These are phyloP conservation scores for Termitomyces sp. DNA, from an alignment of 768 basidiomycete genomes.

Conservation along the genomic window DNA sequence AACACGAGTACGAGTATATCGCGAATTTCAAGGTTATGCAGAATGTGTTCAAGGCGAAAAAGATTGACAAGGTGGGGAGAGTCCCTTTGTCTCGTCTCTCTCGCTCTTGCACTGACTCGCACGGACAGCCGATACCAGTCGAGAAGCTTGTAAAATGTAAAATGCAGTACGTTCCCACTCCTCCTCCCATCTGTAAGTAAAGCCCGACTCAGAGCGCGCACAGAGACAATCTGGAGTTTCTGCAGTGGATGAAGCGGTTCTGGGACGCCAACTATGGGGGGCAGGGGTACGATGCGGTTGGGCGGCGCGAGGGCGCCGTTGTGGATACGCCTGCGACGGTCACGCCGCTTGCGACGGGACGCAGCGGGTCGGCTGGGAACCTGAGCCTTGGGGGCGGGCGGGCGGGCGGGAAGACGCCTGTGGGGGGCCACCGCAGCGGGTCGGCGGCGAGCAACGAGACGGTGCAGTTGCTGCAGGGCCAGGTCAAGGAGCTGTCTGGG, in stretches of 20 bases:
- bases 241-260: constrained; percentile 95
- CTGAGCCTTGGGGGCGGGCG: constrained; percentile 24
- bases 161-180: constrained; percentile 79
- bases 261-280: constrained; percentile 94
- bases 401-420: constrained; percentile 67
- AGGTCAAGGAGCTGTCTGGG: constrained; percentile 74
- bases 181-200: neutral
- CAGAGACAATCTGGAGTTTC: constrained; percentile 96
- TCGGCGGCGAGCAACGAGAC: constrained; percentile 65
- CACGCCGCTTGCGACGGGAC: constrained; percentile 51
- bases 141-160: constrained; percentile 95
- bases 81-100: neutral
- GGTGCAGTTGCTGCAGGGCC: constrained; percentile 60
- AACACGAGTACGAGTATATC: constrained; percentile 92
- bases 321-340: constrained; percentile 77
- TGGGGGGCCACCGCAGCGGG: constrained; percentile 62
- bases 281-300: constrained; percentile 80
- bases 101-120: too few relatives aligned
- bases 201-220: neutral
- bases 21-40: constrained; percentile 97
- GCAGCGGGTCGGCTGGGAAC: constrained; percentile 16
- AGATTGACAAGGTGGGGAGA: constrained; percentile 86
- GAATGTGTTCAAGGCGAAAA: constrained; percentile 84
- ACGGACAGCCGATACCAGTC: constrained; percentile 81
- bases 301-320: constrained; percentile 70